Conservation (phyloP, 2,329 filamentous ascomycete genomes). For the Fusarium kyushuense region DNA sequence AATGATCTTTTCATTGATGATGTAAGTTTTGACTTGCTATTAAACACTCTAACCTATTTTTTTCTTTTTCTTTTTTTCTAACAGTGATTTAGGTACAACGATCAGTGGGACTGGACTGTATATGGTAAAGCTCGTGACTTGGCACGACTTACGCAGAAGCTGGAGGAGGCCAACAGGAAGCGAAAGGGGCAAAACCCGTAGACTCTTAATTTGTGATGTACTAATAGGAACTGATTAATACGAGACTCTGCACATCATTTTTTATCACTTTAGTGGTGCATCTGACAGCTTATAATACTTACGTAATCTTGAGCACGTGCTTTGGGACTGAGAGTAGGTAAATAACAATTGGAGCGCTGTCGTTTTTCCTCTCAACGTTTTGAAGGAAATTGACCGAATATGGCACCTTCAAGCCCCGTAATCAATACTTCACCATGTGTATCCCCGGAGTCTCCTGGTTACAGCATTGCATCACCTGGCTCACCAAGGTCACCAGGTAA, state of each 20-base stretch:
- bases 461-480: background rate
- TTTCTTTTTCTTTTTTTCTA: background rate
- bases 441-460: background rate
- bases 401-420: background rate
- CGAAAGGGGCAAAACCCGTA: background rate
- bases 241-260: background rate
- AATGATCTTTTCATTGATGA: slow-evolving; percentile 13
- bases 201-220: too few relatives aligned
- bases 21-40: slow-evolving; percentile 11
- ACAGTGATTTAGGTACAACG: background rate
- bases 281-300: background rate
- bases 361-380: background rate
- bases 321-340: background rate
- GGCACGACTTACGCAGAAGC: background rate
- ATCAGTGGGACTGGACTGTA: background rate
- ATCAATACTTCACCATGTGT: background rate
- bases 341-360: background rate
- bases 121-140: background rate
- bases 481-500: background rate
- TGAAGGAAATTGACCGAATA: background rate
- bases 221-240: too few relatives aligned
- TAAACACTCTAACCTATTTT: too few relatives aligned
- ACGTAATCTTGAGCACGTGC: slow-evolving; percentile 1
- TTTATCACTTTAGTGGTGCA: too few relatives aligned
- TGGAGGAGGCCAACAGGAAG: background rate